Conservation (phyloP, 2,329 filamentous ascomycete species). For the Calonectria naviculata region DNA sequence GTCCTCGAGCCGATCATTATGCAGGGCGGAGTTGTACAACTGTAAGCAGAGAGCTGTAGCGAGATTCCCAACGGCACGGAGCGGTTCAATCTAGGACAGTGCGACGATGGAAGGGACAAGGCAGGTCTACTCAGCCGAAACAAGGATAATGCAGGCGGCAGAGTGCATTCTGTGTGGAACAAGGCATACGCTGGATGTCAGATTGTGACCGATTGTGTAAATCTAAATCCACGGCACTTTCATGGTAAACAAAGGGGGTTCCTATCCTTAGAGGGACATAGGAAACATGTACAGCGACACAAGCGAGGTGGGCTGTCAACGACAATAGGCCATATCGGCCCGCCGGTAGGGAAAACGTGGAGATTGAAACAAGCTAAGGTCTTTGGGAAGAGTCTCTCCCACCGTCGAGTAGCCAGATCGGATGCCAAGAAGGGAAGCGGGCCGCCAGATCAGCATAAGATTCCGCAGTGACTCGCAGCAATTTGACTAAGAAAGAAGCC, state of each 20-base stretch:
- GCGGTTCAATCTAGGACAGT: constrained; percentile 16
- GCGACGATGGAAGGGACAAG: constrained; percentile 10
- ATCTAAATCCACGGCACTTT: not conserved
- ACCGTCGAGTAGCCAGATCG: not conserved
- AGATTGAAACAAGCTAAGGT: not conserved
- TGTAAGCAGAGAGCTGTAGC: constrained; percentile 24
- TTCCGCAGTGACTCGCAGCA: not conserved
- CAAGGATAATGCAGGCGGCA: not conserved
- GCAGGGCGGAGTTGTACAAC: constrained; percentile 29
- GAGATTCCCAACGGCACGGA: constrained; percentile 27
- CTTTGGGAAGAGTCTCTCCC: not conserved
- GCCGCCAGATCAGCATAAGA: not conserved
- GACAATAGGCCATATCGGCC: not conserved
- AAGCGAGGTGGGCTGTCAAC: not conserved
- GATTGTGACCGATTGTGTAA: not conserved
- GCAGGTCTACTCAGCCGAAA: not conserved
- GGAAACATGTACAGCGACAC: too few species aligned
- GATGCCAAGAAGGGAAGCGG: not conserved
- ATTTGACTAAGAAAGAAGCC: not conserved
- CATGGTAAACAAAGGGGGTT: not conserved
- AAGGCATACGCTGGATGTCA: not conserved
- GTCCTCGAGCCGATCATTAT: constrained; percentile 26
- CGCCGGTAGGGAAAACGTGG: too few species aligned
- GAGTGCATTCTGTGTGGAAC: not conserved
- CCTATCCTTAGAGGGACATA: too few species aligned